Percentiles rank a stretch among this genome's conserved stretches.
These are phyloP conservation scores for Tolypocladium endophyticum DNA, from an alignment of 2,329 filamentous ascomycete genomes.

Conservation along the genomic window DNA sequence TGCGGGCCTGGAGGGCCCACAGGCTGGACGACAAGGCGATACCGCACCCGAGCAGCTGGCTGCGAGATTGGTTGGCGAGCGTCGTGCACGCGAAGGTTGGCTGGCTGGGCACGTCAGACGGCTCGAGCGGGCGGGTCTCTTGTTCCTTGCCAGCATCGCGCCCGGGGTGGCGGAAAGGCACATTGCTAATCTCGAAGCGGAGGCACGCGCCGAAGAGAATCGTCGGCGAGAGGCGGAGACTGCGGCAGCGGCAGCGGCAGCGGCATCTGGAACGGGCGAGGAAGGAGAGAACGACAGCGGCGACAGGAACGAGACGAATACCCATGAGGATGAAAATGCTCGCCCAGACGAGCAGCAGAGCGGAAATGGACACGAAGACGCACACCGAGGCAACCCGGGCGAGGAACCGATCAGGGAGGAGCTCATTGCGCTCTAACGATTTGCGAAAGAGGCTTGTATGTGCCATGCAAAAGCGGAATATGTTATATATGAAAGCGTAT, in stretches of 20 bases:
- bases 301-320: neutral
- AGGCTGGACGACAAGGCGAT: constrained; percentile 14
- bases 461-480: neutral
- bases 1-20: constrained; percentile 15
- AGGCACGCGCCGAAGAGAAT: constrained; percentile 32
- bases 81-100: constrained; percentile 19
- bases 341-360: constrained; percentile 1
- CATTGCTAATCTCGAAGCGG: constrained; percentile 46
- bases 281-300: constrained; percentile 7
- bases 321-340: neutral
- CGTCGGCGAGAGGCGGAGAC: constrained; percentile 32
- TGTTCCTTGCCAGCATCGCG: constrained; percentile 56
- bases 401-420: constrained; percentile 10
- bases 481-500: neutral
- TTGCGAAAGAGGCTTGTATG: neutral
- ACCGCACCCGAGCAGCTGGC: constrained; percentile 41
- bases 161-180: constrained; percentile 57
- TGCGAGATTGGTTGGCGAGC: constrained; percentile 38
- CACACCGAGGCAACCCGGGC: constrained; percentile 4
- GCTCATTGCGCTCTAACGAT: constrained; percentile 8
- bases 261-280: constrained; percentile 12
- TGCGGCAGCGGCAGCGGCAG: constrained; percentile 23
- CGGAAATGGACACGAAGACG: constrained; percentile 4
- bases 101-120: constrained; percentile 33
- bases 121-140: constrained; percentile 47